Base-by-base conservation (phyloP, 1,139 yeast species). In the Candida gigantensis region DNA sequence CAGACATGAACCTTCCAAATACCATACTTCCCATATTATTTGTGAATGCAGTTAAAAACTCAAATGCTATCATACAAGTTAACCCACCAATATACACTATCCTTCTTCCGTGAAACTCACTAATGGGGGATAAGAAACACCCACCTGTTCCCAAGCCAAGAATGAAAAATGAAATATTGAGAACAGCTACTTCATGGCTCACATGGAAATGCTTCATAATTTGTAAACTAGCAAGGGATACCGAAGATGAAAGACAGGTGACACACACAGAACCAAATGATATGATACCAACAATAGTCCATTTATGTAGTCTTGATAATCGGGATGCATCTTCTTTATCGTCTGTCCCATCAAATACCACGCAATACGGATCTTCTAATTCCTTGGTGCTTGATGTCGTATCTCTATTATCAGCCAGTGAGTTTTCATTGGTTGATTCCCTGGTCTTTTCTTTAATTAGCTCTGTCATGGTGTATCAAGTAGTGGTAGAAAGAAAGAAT, bases 91-190 rank as follows among this genome's bases (percentile, higher is more conserved):
- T 44, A 36, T 61, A 62, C 5, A 60, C 63, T 11, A 49, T 26
- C 42, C 57, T 61, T 27, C 68, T 44, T 5, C 68, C 68, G 42
- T 60, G 64, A 35, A 52, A 58, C 35, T 62, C 68, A 31, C 63
- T 57, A 11, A 62, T 57, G 12, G 68, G 68, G 3, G 62, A 55
- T 23, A 62, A 48, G 38, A 62, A 57, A 13, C 62, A 52, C 3
- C 65, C 65, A 6, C 68, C 68, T 7, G 56, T 50, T 6, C 68
- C 68, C 26, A 62, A 45, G 2, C 62, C 63, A 52, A 57, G 53
- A 16, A 62, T 59, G 41, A 49, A 62, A 13, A 58, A 41, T 5
- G 65, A 55, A 10, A 62, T 58, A 5, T 67, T 67, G 12, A 61
- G 46, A 5, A 55, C 50, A 24, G 55, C 50, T 4, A 59, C 60